Evolutionary conservation across 768 basidiomycete species (phyloP), one percentile per base, ranked within the genome.

Genomic region (Pisolithus albus): DNA sequence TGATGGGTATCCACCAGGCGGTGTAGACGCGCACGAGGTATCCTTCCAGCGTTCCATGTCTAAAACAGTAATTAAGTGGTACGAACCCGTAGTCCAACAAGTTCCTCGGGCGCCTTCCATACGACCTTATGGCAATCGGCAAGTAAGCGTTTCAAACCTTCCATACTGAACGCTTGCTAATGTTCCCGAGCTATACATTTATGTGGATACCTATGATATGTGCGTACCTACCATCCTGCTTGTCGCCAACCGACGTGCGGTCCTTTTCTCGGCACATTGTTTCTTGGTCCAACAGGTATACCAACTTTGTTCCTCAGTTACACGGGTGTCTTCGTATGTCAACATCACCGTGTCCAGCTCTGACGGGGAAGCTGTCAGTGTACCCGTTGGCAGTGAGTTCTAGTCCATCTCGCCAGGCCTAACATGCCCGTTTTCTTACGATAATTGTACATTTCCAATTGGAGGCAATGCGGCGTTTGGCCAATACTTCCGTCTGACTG

Each of bases 101-200:
- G 61, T 84, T 92, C 65, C 72, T 93, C 56, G 69, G 77, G 19
- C 68, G 79, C 50, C 72, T 94, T 18, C 85, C 86, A 0, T 94
- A 91, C 61, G 92, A 95, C 61, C 60, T 91, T 2, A 78, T 92
- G 62, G 70, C 88, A 2, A 90, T 92, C 47, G 92, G 92, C 61
- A 94, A 93, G 81, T 84, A 61, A 38, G 86, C 68, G 19, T 21
- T 18, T 16, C 21, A 6, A 30, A 13, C n/a, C 34, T 21, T 23
- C 6, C n/a, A 10, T 36, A n/a, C 39, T 38, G 32, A 23, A 46
- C n/a, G 8, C 30, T 15, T n/a, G 13, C 34, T 49, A 24, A 54
- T 56, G 23, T 46, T 30, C 92, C 93, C 57, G 92, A 94, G 69
- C 65, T 92, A n/a, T 90, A 90, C 63, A 72, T 76, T 51, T 87